Evolutionary conservation across 148 eudicot species (phyloP), one percentile per base, ranked within the genome.

Genomic region (Nyssa sinensis): DNA sequence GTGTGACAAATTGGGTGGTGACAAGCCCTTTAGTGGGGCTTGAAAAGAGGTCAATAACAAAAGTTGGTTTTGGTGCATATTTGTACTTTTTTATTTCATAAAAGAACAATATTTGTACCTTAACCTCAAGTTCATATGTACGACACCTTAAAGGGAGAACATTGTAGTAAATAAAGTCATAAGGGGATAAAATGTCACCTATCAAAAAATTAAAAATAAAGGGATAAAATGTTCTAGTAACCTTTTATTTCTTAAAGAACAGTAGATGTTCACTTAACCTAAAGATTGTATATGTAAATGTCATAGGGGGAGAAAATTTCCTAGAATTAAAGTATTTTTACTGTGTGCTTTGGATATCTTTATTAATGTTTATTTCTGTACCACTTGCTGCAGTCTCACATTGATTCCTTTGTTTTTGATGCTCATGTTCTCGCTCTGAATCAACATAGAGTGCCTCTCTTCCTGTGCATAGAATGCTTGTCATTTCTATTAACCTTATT

Each of bases 251-350:
- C 70, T 77, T 47, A 51, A 9, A 49, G 33, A n/a, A n/a, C n/a
- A 51, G 0, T 47, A 19, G 24, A 51, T 24, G 47, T 57, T 47
- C 61, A 29, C 24, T 27, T 29, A 27, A 49, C 24, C 61, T 30
- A 19, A 17, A 37, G 44, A n/a, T n/a, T 25, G 14, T 70, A 55
- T 21, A 19, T 53, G 21, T 16, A 3, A 17, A 69, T n/a, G 51
- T 21, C 30, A 16, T 49, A 27, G 3, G 1, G 29, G 28, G 62
- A 53, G 62, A 31, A 53, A 4, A 69, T 69, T 6, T n/a, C 62
- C 41, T n/a, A 23, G 62, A 27, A 53, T 53, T n/a, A n/a, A 69
- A 24, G 41, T 70, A 35, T 53, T n/a, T n/a, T n/a, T n/a, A n/a
- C n/a, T n/a, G n/a, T n/a, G n/a, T n/a, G n/a, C n/a, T n/a, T 70